Evolutionary conservation across 768 basidiomycete species (phyloP), one percentile per base, ranked within the genome.

Genomic region (Ramaria sp.): DNA sequence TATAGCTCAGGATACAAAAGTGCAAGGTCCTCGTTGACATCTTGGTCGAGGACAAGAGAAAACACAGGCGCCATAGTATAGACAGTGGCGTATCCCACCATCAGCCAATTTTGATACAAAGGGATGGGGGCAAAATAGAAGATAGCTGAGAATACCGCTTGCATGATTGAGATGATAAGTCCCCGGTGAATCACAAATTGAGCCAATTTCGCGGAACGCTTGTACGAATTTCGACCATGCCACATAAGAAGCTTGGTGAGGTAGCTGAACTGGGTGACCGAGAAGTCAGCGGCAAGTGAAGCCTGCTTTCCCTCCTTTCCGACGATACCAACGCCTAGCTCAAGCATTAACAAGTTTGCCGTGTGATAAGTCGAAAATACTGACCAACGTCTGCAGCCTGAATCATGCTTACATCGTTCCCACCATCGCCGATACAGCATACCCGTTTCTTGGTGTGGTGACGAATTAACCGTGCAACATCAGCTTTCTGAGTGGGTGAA

Each of bases 331-430:
- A 99, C 83, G 52, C 94, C 92, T 93, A 53, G 6, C 17, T 10
- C 53, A 7, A 31, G 33, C 56, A 45, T 70, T 70, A 75, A 30
- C 38, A 34, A 10, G 9, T 4, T 46, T 10, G n/a, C 12, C 11
- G 11, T 9, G 48, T 24, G 17, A 17, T 22, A n/a, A 22, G 19
- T 24, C 45, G 22, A 47, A 43, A 11, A 33, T 4, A 82, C 91
- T 67, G 49, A 92, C 93, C 95, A 58, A 99, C 93, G 65, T 98
- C 92, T 2, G 96, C 96, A 1, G 96, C 96, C 66, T 98, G 96
- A 60, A 99, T 99, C 96, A 99, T 99, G 68, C 90, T 92, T 60
- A 99, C 96, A 67, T 99, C 96, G 68, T 99, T 99, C 4, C 96
- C 96, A 34, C 96, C 96, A 71, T 99, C 96, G 1, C 96, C 96